These are phyloP conservation scores for Xylaria telfairii DNA, from an alignment of 495 filamentous ascomycete species.

Conservation along the genomic window DNA sequence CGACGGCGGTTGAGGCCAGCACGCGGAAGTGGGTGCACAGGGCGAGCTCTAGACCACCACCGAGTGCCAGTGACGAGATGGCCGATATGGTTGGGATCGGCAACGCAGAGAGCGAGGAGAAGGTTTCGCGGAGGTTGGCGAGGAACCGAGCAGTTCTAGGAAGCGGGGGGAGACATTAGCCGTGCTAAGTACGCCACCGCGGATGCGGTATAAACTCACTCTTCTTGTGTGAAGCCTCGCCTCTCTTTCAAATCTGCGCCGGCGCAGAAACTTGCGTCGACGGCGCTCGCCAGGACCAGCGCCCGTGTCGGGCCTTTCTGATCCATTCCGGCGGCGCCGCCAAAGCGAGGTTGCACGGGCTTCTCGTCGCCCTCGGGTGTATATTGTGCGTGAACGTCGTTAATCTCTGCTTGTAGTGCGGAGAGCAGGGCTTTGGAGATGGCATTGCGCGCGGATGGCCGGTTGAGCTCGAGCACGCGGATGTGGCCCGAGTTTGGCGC, in stretches of 20 bases:
- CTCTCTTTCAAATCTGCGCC: slow-evolving; percentile 95
- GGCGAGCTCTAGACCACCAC: slow-evolving; percentile 91
- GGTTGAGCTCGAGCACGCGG: slow-evolving; percentile 84
- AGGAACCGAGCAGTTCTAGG: slow-evolving; percentile 78
- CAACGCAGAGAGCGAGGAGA: slow-evolving; percentile 69
- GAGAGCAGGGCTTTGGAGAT: slow-evolving; percentile 79
- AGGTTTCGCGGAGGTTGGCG: slow-evolving; percentile 69
- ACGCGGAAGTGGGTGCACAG: slow-evolving; percentile 86
- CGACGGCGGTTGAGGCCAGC: slow-evolving; percentile 70
- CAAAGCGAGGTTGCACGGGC: slow-evolving; percentile 42
- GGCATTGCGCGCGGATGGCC: slow-evolving; percentile 84
- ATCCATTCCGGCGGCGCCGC: slow-evolving; percentile 46
- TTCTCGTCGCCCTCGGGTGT: slow-evolving; percentile 56
- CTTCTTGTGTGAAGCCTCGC: slow-evolving; percentile 69
- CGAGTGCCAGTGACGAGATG: slow-evolving; percentile 79
- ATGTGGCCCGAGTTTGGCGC: slow-evolving; percentile 85
- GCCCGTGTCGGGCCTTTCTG: slow-evolving; percentile 69
- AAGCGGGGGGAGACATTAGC: background rate
- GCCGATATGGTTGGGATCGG: slow-evolving; percentile 89
- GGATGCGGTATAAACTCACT: slow-evolving; percentile 50
- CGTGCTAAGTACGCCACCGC: slow-evolving; percentile 34
- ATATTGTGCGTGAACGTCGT: slow-evolving; percentile 70
- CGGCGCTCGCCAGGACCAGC: slow-evolving; percentile 77
- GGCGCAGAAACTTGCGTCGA: slow-evolving; percentile 86
- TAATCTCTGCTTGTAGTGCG: slow-evolving; percentile 71